These are phyloP conservation scores for Rosa hybrid DNA, from an alignment of 331 rosid genomes.

Conservation along the genomic window DNA sequence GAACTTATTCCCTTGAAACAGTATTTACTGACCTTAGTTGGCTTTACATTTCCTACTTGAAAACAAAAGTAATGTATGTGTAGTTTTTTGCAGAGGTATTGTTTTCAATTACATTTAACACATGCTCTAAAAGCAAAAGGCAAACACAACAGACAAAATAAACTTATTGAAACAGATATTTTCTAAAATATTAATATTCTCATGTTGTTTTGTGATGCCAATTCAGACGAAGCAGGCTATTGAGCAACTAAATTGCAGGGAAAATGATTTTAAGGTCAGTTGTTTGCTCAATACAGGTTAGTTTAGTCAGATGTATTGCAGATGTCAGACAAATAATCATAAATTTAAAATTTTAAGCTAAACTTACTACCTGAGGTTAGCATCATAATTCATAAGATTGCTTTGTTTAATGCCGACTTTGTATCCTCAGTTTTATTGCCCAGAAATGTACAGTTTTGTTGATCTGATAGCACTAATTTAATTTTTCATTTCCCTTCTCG, in stretches of 20 bases:
- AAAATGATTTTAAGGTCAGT: constrained; percentile 66
- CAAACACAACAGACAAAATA: not conserved
- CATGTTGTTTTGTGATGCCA: constrained; percentile 19
- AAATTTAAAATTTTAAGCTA: not conserved
- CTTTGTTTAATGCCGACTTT: not conserved
- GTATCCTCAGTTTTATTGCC: not conserved
- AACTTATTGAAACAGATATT: not conserved
- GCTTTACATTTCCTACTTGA: not conserved
- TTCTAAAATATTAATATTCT: not conserved
- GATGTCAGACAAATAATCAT: not conserved
- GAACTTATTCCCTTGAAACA: not conserved
- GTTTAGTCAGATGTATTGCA: constrained; percentile 18
- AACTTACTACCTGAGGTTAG: not conserved
- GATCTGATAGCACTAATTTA: constrained; percentile 8
- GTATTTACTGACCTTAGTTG: not conserved
- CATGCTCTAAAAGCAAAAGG: not conserved
- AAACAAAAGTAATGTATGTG: not conserved
- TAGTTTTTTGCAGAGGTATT: not conserved
- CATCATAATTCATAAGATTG: constrained; percentile 1
- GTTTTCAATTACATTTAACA: not conserved
- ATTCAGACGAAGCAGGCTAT: constrained; percentile 60
- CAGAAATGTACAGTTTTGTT: constrained; percentile 6
- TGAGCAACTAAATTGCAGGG: constrained; percentile 57
- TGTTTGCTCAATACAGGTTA: constrained; percentile 16
- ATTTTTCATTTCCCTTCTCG: constrained; percentile 18